Evolutionary conservation across 2,329 filamentous ascomycete genomes (phyloP).

Genomic region (Talaromyces piceae): DNA sequence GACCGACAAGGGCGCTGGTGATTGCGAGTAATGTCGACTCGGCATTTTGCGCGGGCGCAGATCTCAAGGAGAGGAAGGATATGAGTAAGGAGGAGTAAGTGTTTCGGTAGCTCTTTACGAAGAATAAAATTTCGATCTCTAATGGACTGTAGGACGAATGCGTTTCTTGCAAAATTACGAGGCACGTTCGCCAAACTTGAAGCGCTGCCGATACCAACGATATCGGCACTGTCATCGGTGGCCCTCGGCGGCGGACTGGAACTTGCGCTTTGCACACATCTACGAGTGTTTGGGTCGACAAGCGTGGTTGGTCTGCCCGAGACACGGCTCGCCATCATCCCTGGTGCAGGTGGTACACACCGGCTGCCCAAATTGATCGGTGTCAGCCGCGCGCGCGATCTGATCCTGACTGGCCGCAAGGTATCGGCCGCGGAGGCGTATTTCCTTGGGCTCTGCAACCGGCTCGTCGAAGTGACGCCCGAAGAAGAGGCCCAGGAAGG

Average conservation of each 20-base stretch:
- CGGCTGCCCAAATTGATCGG: slow-evolving; percentile 79
- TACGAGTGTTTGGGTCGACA: slow-evolving; percentile 77
- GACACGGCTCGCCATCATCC: slow-evolving; percentile 87
- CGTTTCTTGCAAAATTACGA: slow-evolving; percentile 72
- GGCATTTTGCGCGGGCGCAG: slow-evolving; percentile 89
- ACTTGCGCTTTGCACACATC: slow-evolving; percentile 78
- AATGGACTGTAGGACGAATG: slow-evolving; percentile 64
- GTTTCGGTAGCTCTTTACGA: too few relatives aligned
- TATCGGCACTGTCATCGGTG: slow-evolving; percentile 75
- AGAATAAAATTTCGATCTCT: too few relatives aligned
- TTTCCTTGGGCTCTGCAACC: slow-evolving; percentile 80
- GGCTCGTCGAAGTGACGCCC: slow-evolving; percentile 72
- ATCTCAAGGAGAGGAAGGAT: slow-evolving; percentile 76
- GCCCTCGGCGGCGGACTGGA: slow-evolving; percentile 93
- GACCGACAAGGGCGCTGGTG: slow-evolving; percentile 69
- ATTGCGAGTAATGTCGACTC: slow-evolving; percentile 77
- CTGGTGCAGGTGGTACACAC: slow-evolving; percentile 87
- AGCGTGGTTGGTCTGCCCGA: slow-evolving; percentile 79
- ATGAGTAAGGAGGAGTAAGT: slow-evolving; percentile 74
- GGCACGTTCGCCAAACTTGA: slow-evolving; percentile 66
- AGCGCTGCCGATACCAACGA: slow-evolving; percentile 75
- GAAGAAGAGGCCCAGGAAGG: slow-evolving; percentile 46
- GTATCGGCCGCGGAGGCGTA: slow-evolving; percentile 80
- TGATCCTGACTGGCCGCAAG: slow-evolving; percentile 83
- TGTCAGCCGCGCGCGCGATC: slow-evolving; percentile 70